Percentiles rank a stretch among this genome's conserved stretches.
Evolutionary conservation across 768 basidiomycete genomes (phyloP).

Genomic region (Lanmaoa pseudosensibilis): DNA sequence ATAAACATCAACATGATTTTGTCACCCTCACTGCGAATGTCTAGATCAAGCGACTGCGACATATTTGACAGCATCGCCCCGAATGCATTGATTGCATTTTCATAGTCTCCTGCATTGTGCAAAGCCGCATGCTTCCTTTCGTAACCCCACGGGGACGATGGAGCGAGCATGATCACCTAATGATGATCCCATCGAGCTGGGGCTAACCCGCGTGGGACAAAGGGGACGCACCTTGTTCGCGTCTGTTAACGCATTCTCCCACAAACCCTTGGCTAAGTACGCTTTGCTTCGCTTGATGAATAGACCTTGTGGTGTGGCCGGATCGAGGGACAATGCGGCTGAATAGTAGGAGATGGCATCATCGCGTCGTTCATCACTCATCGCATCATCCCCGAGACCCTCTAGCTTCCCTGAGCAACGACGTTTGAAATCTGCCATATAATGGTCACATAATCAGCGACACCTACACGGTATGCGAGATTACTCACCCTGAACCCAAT

Average conservation of each 20-base stretch:
- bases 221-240: constrained; percentile 2
- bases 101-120: background rate
- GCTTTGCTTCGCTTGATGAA: constrained; percentile 9
- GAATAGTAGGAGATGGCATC: constrained; percentile 12
- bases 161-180: constrained; percentile 11
- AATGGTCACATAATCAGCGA: background rate
- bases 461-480: background rate
- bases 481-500: constrained; percentile 4
- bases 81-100: background rate
- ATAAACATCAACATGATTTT: background rate
- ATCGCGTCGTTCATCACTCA: background rate
- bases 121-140: constrained; percentile 10
- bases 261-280: background rate
- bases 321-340: background rate
- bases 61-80: constrained; percentile 13
- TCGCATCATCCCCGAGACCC: background rate
- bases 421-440: background rate
- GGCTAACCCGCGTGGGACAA: background rate
- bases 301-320: background rate
- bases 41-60: background rate
- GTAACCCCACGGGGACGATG: constrained; percentile 11
- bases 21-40: background rate
- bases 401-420: background rate
- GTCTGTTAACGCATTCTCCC: constrained; percentile 7
- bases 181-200: background rate